A percentile compares a stretch with the other conserved stretches of the same genome.
Evolutionary conservation across 176 grass and related monocot species (phyloP).

Genomic region (Puya raimondii): DNA sequence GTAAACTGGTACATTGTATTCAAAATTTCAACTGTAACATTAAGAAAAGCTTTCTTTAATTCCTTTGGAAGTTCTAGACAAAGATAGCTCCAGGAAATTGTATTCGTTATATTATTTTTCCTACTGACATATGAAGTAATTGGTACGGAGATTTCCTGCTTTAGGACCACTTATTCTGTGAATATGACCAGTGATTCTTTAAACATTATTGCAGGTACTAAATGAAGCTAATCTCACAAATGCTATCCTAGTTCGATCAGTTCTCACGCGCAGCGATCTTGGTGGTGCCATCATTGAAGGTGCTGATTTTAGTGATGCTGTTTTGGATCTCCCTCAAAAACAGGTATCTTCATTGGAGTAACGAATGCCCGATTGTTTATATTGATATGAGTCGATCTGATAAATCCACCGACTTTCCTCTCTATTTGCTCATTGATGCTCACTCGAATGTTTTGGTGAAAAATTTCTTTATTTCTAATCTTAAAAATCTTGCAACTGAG

Average conservation of each 20-base stretch:
- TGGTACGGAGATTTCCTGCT: neutral
- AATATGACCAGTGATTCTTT: neutral
- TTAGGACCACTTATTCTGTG: neutral
- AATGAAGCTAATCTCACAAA: conserved; percentile 97
- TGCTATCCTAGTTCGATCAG: conserved; percentile 73
- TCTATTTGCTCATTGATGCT: no score
- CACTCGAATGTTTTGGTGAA: no score
- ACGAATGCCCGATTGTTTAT: neutral
- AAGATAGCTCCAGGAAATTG: neutral
- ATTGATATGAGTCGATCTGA: no score
- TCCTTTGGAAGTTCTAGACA: no score
- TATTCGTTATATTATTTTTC: neutral
- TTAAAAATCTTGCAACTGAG: no score
- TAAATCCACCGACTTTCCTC: no score
- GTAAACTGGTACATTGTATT: no score
- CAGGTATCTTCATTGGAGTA: conserved; percentile 42
- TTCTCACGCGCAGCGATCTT: conserved; percentile 93
- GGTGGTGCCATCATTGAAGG: conserved; percentile 79
- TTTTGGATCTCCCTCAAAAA: conserved; percentile 78
- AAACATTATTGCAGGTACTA: conserved; percentile 48
- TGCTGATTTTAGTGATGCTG: conserved; percentile 97
- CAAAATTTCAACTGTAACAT: no score
- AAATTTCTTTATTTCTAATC: no score
- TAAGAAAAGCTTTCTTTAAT: no score
- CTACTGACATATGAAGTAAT: neutral